A percentile compares a stretch with the other conserved stretches of the same genome.
phyloP scores from a whole-genome alignment of 164 flowering plant species.

The Magnolia changhungtana region DNA sequence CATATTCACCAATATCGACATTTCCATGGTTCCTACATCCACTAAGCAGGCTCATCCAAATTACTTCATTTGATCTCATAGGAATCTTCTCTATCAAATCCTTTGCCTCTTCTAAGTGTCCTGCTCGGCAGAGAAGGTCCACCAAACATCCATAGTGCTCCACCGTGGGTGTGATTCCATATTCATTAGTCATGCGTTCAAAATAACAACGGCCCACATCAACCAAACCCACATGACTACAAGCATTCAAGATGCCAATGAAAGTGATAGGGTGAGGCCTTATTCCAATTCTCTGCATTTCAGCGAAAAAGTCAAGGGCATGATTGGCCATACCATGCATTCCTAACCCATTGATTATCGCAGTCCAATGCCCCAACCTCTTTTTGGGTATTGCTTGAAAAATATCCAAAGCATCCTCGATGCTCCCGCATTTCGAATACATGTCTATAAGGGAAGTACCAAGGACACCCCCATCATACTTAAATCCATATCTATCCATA shows the following conservation, averaged over 20 bases:
- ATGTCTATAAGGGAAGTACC: conserved; percentile 27
- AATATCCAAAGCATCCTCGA: conserved; percentile 14
- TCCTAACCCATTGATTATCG: conserved; percentile 18
- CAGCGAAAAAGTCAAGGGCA: conserved; percentile 10
- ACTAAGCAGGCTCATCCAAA: conserved; percentile 21
- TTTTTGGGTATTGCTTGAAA: conserved; percentile 10
- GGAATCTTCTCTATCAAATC: conserved; percentile 19
- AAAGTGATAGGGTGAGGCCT: conserved; percentile 20
- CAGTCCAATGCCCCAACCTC: conserved; percentile 23
- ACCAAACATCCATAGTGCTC: conserved; percentile 27
- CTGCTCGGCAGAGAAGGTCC: conserved; percentile 20
- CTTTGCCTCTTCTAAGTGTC: conserved; percentile 22
- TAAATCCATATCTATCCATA: conserved; percentile 23
- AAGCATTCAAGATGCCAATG: conserved; percentile 21
- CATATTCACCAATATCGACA: conserved; percentile 18
- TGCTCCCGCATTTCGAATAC: conserved; percentile 23
- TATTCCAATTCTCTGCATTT: conserved; percentile 13
- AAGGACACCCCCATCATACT: conserved; percentile 24
- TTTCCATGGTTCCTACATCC: conserved; percentile 18
- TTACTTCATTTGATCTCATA: conserved; percentile 9
- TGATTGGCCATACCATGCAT: conserved; percentile 17
- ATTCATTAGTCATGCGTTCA: conserved; percentile 11
- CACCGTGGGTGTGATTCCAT: conserved; percentile 15
- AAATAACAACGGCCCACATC: conserved; percentile 14
- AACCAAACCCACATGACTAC: conserved; percentile 19